phyloP scores from a whole-genome alignment of 139 green algal genomes.

The Dunaliella primolecta region DNA sequence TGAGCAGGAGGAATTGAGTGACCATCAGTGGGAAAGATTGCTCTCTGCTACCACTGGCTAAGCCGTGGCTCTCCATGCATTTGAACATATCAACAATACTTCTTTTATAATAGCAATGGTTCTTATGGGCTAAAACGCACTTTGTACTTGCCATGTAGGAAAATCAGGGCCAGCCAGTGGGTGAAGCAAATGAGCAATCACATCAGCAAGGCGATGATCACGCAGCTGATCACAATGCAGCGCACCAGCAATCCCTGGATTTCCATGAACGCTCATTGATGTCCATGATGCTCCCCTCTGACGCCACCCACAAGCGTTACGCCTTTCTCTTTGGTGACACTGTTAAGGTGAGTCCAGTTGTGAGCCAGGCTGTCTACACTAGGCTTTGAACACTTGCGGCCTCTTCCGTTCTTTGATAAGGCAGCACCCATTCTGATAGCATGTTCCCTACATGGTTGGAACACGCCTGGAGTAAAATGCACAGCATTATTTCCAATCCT shows the following conservation, averaged over 20 bases:
- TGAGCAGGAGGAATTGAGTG: too few relatives aligned
- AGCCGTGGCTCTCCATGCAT: too few relatives aligned
- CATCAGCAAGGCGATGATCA: background rate
- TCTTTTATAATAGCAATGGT: too few relatives aligned
- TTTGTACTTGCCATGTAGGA: background rate
- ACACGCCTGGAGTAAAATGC: background rate
- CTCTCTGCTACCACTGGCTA: too few relatives aligned
- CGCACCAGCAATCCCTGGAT: background rate
- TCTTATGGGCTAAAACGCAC: too few relatives aligned
- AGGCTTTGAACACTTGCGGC: background rate
- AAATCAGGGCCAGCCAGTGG: background rate
- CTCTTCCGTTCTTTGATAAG: background rate
- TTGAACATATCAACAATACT: too few relatives aligned
- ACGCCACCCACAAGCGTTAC: background rate
- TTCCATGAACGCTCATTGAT: background rate
- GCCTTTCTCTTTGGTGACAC: background rate
- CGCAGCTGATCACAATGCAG: too few relatives aligned
- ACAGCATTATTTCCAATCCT: background rate
- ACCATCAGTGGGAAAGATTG: too few relatives aligned
- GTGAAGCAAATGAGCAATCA: background rate
- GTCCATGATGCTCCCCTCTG: background rate
- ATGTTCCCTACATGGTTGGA: too few relatives aligned
- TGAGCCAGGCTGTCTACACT: background rate
- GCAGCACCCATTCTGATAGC: too few relatives aligned
- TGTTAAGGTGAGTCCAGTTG: background rate